Percentiles rank a stretch among this genome's conserved stretches.
Evolutionary conservation across 345 rosid species (phyloP).

Genomic region (Aquilaria sinensis): DNA sequence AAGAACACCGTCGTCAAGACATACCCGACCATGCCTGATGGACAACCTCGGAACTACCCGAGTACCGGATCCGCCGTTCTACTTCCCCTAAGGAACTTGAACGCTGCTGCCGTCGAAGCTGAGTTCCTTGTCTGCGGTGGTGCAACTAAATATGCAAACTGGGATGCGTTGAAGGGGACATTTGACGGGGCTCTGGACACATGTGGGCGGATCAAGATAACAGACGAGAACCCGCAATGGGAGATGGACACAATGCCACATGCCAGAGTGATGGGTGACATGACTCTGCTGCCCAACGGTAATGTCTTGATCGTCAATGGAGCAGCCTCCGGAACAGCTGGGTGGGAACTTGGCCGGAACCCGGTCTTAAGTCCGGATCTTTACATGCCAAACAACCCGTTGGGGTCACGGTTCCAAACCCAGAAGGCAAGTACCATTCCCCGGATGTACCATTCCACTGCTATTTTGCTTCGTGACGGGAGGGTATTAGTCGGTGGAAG

Average conservation of each 20-base stretch:
- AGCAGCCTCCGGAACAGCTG: conserved; percentile 30
- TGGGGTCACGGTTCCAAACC: conserved; percentile 14
- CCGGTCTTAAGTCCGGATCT: conserved; percentile 20
- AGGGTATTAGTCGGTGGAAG: conserved; percentile 39
- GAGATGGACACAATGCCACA: conserved; percentile 44
- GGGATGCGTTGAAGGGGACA: conserved; percentile 6
- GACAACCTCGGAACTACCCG: conserved; percentile 27
- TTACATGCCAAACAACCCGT: conserved; percentile 2
- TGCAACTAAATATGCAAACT: conserved; percentile 13
- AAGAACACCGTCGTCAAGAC: conserved; percentile 17
- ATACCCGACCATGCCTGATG: conserved; percentile 28
- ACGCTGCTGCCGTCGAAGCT: conserved; percentile 10
- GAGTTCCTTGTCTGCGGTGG: conserved; percentile 41
- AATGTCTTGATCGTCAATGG: conserved; percentile 38
- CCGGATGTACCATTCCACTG: conserved; percentile 38
- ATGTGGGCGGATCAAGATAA: conserved; percentile 26
- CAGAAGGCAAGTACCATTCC: conserved; percentile 30
- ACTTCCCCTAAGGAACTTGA: conserved; percentile 23
- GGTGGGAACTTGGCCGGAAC: conserved; percentile 17
- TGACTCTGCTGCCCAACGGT: conserved; percentile 45
- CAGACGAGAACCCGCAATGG: conserved; percentile 19
- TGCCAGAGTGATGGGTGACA: conserved; percentile 41
- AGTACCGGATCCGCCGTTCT: conserved; percentile 32
- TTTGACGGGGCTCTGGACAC: conserved; percentile 13
- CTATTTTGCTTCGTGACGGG: conserved; percentile 39